Evolutionary conservation across 1,139 yeast genomes (phyloP).

Genomic region (Zygosaccharomyces sapae): DNA sequence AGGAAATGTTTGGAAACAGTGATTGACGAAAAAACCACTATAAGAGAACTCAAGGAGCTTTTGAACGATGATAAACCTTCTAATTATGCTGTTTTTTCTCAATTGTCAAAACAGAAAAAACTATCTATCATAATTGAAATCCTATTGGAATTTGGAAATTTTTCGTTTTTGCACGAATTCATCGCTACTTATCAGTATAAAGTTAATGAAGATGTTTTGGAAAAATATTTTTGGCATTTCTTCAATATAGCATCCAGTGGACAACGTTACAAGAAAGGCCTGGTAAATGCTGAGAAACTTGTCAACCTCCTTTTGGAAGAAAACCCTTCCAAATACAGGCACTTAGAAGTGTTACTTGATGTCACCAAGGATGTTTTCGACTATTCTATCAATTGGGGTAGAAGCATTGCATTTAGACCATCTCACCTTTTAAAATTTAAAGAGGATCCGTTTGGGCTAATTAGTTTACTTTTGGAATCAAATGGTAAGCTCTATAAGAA

Average conservation of each 20-base stretch:
- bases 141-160: slow-evolving; percentile 25
- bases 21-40: neutral
- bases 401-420: slow-evolving; percentile 42
- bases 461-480: slow-evolving; percentile 49
- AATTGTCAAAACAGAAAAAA: slow-evolving; percentile 16
- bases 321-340: slow-evolving; percentile 33
- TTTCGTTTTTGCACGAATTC: slow-evolving; percentile 22
- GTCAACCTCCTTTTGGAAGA: slow-evolving; percentile 39
- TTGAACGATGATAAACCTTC: slow-evolving; percentile 1
- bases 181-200: slow-evolving; percentile 13
- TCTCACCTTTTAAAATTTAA: slow-evolving; percentile 35
- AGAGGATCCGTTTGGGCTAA: slow-evolving; percentile 35
- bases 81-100: slow-evolving; percentile 15
- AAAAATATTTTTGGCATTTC: slow-evolving; percentile 51
- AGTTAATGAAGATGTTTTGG: slow-evolving; percentile 25
- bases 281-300: slow-evolving; percentile 44
- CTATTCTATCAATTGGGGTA: slow-evolving; percentile 38
- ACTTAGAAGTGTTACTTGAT: slow-evolving; percentile 40
- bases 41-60: slow-evolving; percentile 3
- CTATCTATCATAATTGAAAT: slow-evolving; percentile 24
- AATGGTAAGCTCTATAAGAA: slow-evolving; percentile 53
- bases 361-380: slow-evolving; percentile 37
- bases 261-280: slow-evolving; percentile 46
- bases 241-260: slow-evolving; percentile 50
- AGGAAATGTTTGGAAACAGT: slow-evolving; percentile 10